A percentile compares a stretch with the other conserved stretches of the same genome.
phyloP scores from a whole-genome alignment of 2,329 filamentous ascomycete genomes.

The Thelonectria discophora region DNA sequence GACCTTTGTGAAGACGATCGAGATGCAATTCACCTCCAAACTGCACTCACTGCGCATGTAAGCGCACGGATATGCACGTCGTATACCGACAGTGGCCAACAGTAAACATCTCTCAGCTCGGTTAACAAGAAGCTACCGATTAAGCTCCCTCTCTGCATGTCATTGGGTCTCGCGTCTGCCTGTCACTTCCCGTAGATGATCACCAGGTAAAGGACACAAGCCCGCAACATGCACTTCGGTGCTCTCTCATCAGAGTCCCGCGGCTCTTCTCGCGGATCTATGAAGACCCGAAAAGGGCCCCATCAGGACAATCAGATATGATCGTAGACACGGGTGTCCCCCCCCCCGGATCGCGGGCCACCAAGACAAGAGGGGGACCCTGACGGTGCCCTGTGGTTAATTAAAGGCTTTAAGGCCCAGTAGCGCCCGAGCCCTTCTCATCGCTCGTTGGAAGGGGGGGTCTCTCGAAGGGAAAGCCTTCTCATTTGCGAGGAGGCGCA shows the following conservation, averaged over 20 bases:
- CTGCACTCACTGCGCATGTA: too few species aligned
- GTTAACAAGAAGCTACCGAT: background rate
- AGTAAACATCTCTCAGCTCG: background rate
- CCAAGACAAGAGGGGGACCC: slow-evolving; percentile 32
- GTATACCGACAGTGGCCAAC: too few species aligned
- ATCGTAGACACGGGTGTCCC: slow-evolving; percentile 24
- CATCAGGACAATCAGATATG: background rate
- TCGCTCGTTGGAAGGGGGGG: background rate
- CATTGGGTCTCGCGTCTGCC: background rate
- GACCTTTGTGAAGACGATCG: too few species aligned
- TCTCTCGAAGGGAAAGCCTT: background rate
- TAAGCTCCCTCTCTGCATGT: background rate
- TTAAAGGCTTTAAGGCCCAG: slow-evolving; percentile 1
- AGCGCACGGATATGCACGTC: too few species aligned
- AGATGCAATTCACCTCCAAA: too few species aligned
- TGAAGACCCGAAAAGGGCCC: background rate
- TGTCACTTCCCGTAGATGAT: background rate
- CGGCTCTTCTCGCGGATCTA: slow-evolving; percentile 29
- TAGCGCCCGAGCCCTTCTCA: slow-evolving; percentile 31
- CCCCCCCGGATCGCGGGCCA: slow-evolving; percentile 36
- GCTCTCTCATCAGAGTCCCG: too few species aligned
- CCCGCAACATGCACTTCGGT: too few species aligned
- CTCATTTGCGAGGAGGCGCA: slow-evolving; percentile 2
- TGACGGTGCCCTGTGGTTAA: slow-evolving; percentile 19
- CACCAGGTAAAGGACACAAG: background rate